Base-by-base conservation (phyloP, 495 filamentous ascomycete species). In the Terfezia boudieri region DNA sequence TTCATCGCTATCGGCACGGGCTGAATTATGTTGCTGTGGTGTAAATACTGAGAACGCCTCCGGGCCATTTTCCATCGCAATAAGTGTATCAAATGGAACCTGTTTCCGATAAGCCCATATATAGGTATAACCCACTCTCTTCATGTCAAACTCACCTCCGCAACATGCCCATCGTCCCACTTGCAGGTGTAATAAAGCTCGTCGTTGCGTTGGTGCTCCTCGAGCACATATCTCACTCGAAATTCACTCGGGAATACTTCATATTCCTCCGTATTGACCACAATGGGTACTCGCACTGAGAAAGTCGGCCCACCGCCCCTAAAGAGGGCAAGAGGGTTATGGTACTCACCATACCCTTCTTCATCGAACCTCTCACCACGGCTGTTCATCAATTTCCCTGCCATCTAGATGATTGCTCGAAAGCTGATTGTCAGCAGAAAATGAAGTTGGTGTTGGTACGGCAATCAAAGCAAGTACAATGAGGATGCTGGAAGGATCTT, bases 71-170 rank as follows among this genome's bases (percentile, higher is more conserved):
- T 57, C 43, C 26, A 63, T 36, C 2, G 23, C 16, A 23, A 61
- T 48, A 10, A 63, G 43, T 11, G 35, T 37, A 11, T 62, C 60
- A 26, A 63, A 63, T 12, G 60, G 9, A n/a, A 63, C 6, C 61
- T 63, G 12, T 32, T 32, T 7, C 26, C 26, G 4, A 32, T 32
- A 32, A 32, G 26, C 26, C 26, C 26, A 32, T 5, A 32, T 7
- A 4, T 32, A 4, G 26, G 26, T 32, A 32, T 32, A 32, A 32
- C 26, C 26, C 26, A 32, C 4, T 32, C 26, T 7, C 26, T 4
- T 32, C 26, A 7, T 32, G 38, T 51, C 5, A 16, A 32, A 59
- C 57, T 50, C 35, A 60, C 58, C 8, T 59, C 16, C 12, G 58
- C 53, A 4, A 5, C 49, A 14, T 54, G 51, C 8, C 60, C 50